Evolutionary conservation across 352 stramenopile genomes (phyloP).

Genomic region (Pythium grandisporangium): DNA sequence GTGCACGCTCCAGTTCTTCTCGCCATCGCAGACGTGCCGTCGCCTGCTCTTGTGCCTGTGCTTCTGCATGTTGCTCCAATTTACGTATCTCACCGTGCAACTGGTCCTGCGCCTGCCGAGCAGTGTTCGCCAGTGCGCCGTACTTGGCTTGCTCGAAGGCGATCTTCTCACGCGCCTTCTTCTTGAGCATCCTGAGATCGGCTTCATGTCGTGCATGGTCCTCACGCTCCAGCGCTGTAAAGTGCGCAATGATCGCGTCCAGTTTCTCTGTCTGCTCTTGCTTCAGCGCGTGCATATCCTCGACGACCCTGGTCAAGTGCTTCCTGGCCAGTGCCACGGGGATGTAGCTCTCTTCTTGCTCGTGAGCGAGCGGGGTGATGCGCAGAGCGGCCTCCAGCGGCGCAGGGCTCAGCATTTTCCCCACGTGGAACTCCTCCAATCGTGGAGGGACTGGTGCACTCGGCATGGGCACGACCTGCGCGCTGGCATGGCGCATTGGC

Average conservation of each 20-base stretch:
- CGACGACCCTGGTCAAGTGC: slow-evolving; percentile 57
- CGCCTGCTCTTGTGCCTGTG: slow-evolving; percentile 13
- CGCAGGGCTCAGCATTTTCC: slow-evolving; percentile 21
- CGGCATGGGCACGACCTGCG: slow-evolving; percentile 7
- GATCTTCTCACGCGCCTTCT: slow-evolving; percentile 18
- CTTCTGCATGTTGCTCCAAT: slow-evolving; percentile 11
- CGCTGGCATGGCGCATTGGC: background rate
- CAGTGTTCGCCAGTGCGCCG: slow-evolving; percentile 19
- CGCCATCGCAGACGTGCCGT: slow-evolving; percentile 14
- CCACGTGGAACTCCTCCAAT: slow-evolving; percentile 29
- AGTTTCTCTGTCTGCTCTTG: slow-evolving; percentile 45
- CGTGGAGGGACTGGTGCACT: background rate
- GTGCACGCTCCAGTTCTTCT: slow-evolving; percentile 23
- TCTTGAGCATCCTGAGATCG: slow-evolving; percentile 35
- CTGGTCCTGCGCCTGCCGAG: slow-evolving; percentile 8
- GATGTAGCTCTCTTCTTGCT: slow-evolving; percentile 58
- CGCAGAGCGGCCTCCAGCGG: slow-evolving; percentile 4
- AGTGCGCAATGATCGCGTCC: slow-evolving; percentile 36
- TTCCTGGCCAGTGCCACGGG: slow-evolving; percentile 48
- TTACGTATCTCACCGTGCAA: slow-evolving; percentile 1
- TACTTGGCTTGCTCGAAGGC: slow-evolving; percentile 18
- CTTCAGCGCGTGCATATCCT: slow-evolving; percentile 76
- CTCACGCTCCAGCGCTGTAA: slow-evolving; percentile 43
- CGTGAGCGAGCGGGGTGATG: too few species aligned
- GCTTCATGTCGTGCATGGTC: slow-evolving; percentile 48